A percentile compares a stretch with the other conserved stretches of the same genome.
These are phyloP conservation scores for Aspergillus haitiensis DNA, from an alignment of 495 filamentous ascomycete species.

Conservation along the genomic window DNA sequence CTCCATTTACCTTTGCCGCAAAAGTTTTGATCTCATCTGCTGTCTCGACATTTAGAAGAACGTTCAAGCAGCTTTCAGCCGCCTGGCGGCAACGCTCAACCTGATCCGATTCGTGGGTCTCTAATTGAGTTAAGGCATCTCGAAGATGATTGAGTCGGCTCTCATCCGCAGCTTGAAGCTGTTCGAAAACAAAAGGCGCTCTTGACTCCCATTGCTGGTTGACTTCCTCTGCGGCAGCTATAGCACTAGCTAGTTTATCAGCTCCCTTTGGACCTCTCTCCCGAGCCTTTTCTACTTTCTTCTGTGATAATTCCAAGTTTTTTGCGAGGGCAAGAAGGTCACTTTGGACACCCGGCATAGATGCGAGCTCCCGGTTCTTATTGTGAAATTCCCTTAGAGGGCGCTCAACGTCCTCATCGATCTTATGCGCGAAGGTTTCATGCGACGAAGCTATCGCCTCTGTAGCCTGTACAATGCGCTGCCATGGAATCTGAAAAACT, in stretches of 20 bases:
- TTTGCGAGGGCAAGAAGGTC: constrained; percentile 80
- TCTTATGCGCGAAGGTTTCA: constrained; percentile 74
- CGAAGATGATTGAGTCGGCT: constrained; percentile 85
- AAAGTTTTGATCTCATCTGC: constrained; percentile 89
- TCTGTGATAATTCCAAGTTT: constrained; percentile 79
- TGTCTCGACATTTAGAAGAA: constrained; percentile 84
- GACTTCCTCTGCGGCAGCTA: constrained; percentile 71
- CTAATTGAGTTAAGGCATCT: constrained; percentile 86
- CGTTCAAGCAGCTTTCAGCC: constrained; percentile 79
- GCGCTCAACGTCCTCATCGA: constrained; percentile 88
- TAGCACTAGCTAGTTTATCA: constrained; percentile 75
- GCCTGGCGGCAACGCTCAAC: constrained; percentile 73
- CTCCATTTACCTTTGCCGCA: constrained; percentile 53
- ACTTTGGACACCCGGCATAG: constrained; percentile 77
- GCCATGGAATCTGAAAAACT: constrained; percentile 89
- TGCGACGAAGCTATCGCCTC: constrained; percentile 82
- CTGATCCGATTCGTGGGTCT: constrained; percentile 90
- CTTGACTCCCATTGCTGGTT: constrained; percentile 90
- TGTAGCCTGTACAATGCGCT: constrained; percentile 79
- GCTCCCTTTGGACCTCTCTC: constrained; percentile 78
- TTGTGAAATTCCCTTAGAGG: constrained; percentile 72
- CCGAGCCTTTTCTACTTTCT: constrained; percentile 82
- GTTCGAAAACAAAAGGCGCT: constrained; percentile 93
- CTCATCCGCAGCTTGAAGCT: constrained; percentile 89
- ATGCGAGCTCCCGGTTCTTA: constrained; percentile 78